Conservation (phyloP, 176 grass and related monocot species). For the Avena sativa region DNA sequence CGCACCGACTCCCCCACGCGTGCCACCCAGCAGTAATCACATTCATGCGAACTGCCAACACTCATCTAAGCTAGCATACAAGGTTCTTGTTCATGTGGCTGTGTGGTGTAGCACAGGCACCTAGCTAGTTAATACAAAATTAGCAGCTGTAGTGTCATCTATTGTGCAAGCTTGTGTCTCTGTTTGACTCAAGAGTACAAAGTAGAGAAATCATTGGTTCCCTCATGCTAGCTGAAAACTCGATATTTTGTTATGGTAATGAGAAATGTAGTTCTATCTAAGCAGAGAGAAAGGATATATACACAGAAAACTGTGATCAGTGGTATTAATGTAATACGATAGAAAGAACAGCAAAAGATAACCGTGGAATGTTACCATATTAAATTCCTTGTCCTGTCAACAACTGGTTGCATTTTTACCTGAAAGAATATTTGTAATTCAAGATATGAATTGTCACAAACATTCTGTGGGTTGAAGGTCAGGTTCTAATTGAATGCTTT, state of each 20-base stretch:
- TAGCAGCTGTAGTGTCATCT: constrained; percentile 23
- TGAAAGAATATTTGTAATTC: constrained; percentile 46
- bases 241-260: not conserved
- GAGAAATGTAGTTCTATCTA: constrained; percentile 21
- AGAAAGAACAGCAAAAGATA: constrained; percentile 4
- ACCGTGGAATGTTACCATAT: constrained; percentile 68
- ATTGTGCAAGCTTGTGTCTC: not conserved
- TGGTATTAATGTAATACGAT: constrained; percentile 17
- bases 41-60: too few species aligned
- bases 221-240: constrained; percentile 11
- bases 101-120: too few species aligned
- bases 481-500: constrained; percentile 6
- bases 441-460: not conserved
- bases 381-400: constrained; percentile 68
- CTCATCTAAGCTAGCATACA: too few species aligned
- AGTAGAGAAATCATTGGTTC: constrained; percentile 22
- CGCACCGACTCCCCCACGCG: too few species aligned
- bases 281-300: not conserved
- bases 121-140: not conserved
- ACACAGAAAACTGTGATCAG: not conserved
- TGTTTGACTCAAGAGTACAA: constrained; percentile 33
- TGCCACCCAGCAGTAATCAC: too few species aligned
- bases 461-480: not conserved
- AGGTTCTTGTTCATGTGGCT: too few species aligned
- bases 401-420: constrained; percentile 94